phyloP scores from a whole-genome alignment of 2,329 filamentous ascomycete species.

The Xylaria sp. region DNA sequence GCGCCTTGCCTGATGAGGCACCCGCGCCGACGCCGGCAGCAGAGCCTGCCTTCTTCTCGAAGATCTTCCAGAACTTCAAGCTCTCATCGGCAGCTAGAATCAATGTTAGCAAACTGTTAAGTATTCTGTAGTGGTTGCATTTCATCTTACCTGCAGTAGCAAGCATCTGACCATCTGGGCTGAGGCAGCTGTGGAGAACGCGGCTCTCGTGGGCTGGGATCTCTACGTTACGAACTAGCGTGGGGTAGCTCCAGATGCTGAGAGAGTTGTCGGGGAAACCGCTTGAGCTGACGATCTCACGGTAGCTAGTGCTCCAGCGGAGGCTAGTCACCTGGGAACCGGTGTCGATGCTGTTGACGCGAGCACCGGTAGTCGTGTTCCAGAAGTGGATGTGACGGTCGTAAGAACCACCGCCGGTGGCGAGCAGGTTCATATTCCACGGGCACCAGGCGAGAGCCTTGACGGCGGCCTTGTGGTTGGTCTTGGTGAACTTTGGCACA shows the following conservation, averaged over 20 bases:
- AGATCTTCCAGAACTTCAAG: constrained; percentile 99
- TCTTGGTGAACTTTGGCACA: constrained; percentile 99
- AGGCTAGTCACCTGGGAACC: constrained; percentile 97
- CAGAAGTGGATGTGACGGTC: constrained; percentile 99
- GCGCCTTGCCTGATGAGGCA: constrained; percentile 79
- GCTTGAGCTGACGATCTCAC: constrained; percentile 96
- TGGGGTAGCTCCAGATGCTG: constrained; percentile 99
- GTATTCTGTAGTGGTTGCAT: not conserved
- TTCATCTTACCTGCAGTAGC: constrained; percentile 80
- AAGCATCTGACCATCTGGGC: constrained; percentile 97
- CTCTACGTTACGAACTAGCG: constrained; percentile 95
- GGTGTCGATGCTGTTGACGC: constrained; percentile 99
- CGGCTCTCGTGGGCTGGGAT: constrained; percentile 97
- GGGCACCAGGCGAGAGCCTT: constrained; percentile 99
- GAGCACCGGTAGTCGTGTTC: constrained; percentile 97
- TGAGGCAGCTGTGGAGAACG: constrained; percentile 95
- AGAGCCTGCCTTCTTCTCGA: constrained; percentile 94
- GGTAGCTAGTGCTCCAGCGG: constrained; percentile 96
- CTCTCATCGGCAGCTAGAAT: constrained; percentile 86
- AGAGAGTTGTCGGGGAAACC: constrained; percentile 99
- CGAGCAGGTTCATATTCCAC: constrained; percentile 97
- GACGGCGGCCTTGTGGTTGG: constrained; percentile 98
- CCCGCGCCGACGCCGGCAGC: constrained; percentile 72
- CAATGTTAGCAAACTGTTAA: constrained; percentile 45
- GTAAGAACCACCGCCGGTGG: constrained; percentile 94